A percentile compares a stretch with the other conserved stretches of the same genome.
phyloP scores from a whole-genome alignment of 345 rosid species.

The Nephelium lappaceum region DNA sequence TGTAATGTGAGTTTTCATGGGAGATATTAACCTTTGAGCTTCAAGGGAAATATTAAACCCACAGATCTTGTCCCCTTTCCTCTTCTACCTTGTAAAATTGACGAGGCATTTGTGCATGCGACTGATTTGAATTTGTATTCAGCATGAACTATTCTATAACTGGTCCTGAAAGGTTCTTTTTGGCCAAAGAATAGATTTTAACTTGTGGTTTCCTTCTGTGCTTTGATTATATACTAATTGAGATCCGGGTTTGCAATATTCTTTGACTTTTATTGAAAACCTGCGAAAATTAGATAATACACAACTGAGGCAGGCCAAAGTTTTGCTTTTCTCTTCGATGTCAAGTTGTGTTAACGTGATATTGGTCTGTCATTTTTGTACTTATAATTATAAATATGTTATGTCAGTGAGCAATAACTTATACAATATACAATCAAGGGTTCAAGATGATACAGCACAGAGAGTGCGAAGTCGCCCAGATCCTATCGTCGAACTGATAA shows the following conservation, averaged over 20 bases:
- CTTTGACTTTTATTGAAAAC: background rate
- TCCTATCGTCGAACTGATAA: slow-evolving; percentile 76
- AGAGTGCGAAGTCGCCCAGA: slow-evolving; percentile 54
- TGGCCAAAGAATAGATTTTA: background rate
- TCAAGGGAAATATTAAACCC: background rate
- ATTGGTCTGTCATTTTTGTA: background rate
- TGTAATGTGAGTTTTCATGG: background rate
- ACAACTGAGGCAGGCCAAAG: background rate
- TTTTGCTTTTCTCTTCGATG: background rate
- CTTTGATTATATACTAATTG: slow-evolving; percentile 1
- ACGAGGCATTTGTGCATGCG: background rate
- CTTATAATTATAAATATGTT: slow-evolving; percentile 21
- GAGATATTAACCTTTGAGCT: no score
- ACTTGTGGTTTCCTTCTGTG: background rate
- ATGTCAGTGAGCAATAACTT: slow-evolving; percentile 48
- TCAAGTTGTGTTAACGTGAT: background rate
- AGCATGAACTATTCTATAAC: background rate
- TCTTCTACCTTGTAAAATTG: background rate
- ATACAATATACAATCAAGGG: slow-evolving; percentile 48
- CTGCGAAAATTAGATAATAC: background rate
- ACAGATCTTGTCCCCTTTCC: background rate
- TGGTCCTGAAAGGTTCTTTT: background rate
- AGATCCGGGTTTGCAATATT: background rate
- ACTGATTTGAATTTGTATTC: slow-evolving; percentile 12
- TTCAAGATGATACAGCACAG: slow-evolving; percentile 52